phyloP scores from a whole-genome alignment of 192 early-diverging fungal genomes.

The Podila minutissima region DNA sequence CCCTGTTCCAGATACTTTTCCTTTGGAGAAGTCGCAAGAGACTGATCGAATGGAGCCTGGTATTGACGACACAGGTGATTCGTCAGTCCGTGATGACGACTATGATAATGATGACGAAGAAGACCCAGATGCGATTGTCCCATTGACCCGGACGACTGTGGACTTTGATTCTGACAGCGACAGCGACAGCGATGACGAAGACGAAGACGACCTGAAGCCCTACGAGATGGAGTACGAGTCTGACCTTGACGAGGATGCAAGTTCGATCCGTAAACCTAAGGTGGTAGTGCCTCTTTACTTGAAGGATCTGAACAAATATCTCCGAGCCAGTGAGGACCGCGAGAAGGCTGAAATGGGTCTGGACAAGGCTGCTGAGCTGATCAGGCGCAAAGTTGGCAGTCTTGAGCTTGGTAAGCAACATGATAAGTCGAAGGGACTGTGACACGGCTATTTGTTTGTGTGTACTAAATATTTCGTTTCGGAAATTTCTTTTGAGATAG shows the following conservation, averaged over 20 bases:
- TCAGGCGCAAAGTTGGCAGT: slow-evolving; percentile 37
- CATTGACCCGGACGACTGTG: not conserved
- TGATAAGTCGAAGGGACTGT: not conserved
- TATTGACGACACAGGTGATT: not conserved
- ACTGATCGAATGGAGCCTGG: too few relatives aligned
- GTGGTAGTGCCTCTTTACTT: slow-evolving; percentile 27
- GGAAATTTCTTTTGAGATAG: not conserved
- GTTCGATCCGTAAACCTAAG: slow-evolving; percentile 17
- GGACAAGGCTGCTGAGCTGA: slow-evolving; percentile 24
- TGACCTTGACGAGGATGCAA: slow-evolving; percentile 33
- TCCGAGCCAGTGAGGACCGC: slow-evolving; percentile 41
- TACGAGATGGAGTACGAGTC: slow-evolving; percentile 47
- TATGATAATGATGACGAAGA: not conserved
- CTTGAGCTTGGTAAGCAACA: slow-evolving; percentile 22
- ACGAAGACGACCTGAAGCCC: slow-evolving; percentile 27
- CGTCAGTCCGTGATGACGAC: not conserved
- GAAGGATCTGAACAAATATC: slow-evolving; percentile 18
- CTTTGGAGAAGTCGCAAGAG: too few relatives aligned
- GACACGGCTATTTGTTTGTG: not conserved
- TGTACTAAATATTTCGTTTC: not conserved
- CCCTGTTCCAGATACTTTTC: too few relatives aligned
- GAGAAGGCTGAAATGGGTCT: slow-evolving; percentile 39
- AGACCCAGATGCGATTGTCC: not conserved
- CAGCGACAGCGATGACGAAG: not conserved
- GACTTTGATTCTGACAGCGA: not conserved